Evolutionary conservation across 1,284 basidiomycete genomes (phyloP).

Genomic region (Ustilago trichophora): DNA sequence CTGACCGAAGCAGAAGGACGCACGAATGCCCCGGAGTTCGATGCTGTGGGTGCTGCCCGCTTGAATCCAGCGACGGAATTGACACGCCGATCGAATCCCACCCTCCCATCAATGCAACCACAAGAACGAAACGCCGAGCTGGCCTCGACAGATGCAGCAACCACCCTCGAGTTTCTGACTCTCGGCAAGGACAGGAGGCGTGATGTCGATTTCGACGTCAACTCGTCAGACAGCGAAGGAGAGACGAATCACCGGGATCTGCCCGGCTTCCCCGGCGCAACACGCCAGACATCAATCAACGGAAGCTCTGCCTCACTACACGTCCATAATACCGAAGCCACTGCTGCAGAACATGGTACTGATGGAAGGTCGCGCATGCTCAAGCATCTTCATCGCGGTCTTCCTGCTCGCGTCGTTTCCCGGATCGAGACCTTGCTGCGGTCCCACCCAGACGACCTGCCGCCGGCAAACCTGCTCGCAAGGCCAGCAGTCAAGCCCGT

Average conservation of each 20-base stretch:
- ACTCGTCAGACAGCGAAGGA: constrained; percentile 28
- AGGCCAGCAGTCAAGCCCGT: constrained; percentile 19
- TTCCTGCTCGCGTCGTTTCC: constrained; percentile 23
- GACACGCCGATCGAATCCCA: not conserved
- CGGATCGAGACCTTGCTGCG: constrained; percentile 23
- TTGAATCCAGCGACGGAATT: not conserved
- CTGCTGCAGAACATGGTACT: not conserved
- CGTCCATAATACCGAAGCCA: not conserved
- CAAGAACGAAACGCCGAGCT: constrained; percentile 33
- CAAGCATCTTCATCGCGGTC: constrained; percentile 33
- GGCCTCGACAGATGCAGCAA: constrained; percentile 39
- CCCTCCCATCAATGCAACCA: constrained; percentile 3
- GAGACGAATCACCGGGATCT: constrained; percentile 1
- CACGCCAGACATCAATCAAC: not conserved
- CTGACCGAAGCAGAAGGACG: not conserved
- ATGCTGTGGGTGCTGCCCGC: not conserved
- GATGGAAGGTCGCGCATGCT: constrained; percentile 27
- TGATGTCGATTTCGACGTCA: constrained; percentile 26
- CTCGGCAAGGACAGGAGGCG: constrained; percentile 42
- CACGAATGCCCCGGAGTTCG: not conserved
- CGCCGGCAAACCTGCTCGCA: constrained; percentile 33
- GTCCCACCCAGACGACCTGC: constrained; percentile 24
- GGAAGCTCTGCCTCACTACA: constrained; percentile 2
- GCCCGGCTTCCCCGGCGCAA: not conserved
- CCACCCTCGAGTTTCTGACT: constrained; percentile 41